Conservation (phyloP, 2,329 filamentous ascomycete species). For the Emmonsia crescens region DNA sequence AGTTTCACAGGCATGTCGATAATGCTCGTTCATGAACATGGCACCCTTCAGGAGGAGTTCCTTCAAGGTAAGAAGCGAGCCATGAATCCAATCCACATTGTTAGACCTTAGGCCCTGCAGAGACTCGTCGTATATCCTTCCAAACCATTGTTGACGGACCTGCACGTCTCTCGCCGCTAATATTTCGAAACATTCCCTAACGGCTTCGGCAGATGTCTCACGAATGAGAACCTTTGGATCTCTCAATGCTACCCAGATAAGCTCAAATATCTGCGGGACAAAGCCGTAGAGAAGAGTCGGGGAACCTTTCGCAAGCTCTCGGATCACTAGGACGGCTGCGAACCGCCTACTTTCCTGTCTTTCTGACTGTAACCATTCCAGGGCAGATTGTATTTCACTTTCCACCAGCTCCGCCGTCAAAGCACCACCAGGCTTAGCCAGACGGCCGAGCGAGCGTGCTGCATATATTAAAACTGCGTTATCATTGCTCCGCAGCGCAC, state of each 20-base stretch:
- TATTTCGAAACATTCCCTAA: conserved; percentile 92
- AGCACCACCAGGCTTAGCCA: conserved; percentile 85
- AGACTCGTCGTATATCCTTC: conserved; percentile 80
- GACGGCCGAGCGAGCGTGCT: conserved; percentile 74
- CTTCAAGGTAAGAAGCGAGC: conserved; percentile 84
- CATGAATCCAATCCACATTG: conserved; percentile 81
- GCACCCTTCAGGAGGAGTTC: conserved; percentile 88
- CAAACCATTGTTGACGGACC: conserved; percentile 79
- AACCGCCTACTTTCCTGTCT: conserved; percentile 87
- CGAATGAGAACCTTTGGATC: conserved; percentile 86
- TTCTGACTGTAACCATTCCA: conserved; percentile 95
- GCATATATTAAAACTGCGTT: conserved; percentile 83
- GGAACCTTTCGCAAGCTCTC: conserved; percentile 83
- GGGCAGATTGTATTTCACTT: conserved; percentile 87
- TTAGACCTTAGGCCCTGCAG: conserved; percentile 66
- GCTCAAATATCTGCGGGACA: conserved; percentile 87
- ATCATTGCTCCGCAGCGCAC: conserved; percentile 81
- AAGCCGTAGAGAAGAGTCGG: conserved; percentile 93
- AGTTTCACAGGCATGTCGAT: conserved; percentile 84
- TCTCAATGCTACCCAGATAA: conserved; percentile 88
- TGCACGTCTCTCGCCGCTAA: conserved; percentile 85
- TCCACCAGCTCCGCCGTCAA: conserved; percentile 93
- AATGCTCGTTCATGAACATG: conserved; percentile 98
- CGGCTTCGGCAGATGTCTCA: conserved; percentile 81
- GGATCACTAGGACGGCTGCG: conserved; percentile 79